Evolutionary conservation across 768 basidiomycete species (phyloP), one percentile per base, ranked within the genome.

Genomic region (Macrolepiota albuminosa): DNA sequence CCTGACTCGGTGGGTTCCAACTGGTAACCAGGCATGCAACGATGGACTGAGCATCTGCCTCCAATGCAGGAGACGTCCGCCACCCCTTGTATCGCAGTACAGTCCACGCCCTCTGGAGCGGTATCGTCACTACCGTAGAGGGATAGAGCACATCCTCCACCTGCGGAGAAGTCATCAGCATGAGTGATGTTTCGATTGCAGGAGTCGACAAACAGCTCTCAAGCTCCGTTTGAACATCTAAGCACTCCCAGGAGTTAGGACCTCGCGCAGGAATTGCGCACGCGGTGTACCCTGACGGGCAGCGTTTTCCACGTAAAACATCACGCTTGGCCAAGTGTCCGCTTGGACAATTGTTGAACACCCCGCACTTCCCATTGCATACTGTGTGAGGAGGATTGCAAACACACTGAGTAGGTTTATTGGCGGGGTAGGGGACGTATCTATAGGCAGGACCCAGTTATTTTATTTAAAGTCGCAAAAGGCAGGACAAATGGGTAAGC

Each of bases 361-460:
- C 43, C 13, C 76, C 77, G 57, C 81, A 84, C 43, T 75, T 67
- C n/a, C 79, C 82, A 57, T 83, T 82, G 67, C 83, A 84, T 54
- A 77, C 72, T 3, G 64, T 73, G 56, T 69, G 69, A 1, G 81
- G 81, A 43, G 67, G 56, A 4, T 64, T 51, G 69, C 83, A 84
- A 24, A 75, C 68, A 64, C 82, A 83, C 14, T 69, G 57, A 1
- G 69, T 76, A 9, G 79, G 77, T 21, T 70, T 56, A 7, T 48
- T 37, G n/a, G 65, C 29, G 3, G 78, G 76, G 59, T 69, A 69
- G 5, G n/a, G 54, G n/a, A 21, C 57, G n/a, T 48, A 65, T 8
- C 53, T 57, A 34, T 50, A 9, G 43, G 37, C 40, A 46, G 21
- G 45, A 59, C n/a, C 33, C 31, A 57, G 43, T 24, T 29, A 14